Evolutionary conservation across 257 asterid genomes (phyloP), one percentile per base, ranked within the genome.

Genomic region (Fraxinus excelsior): DNA sequence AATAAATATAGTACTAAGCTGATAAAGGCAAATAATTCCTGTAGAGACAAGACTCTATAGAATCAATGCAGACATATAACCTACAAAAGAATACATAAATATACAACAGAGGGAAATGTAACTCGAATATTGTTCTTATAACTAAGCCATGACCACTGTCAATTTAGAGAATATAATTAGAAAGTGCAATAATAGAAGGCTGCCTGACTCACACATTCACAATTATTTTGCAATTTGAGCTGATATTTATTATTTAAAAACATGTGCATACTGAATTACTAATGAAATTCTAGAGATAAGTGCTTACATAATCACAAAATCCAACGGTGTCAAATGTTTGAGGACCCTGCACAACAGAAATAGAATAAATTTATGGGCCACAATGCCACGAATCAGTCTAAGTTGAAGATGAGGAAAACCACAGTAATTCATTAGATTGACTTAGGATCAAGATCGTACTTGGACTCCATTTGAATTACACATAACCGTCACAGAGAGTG

Each of bases 241-340:
- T 66, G 68, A 9, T 40, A 40, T 11, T 62, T 29, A 35, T 29
- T 75, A n/a, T 44, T 32, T 26, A 46, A 64, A 69, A 62, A 62
- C 68, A 62, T 31, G 19, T 32, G 7, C 65, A 37, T 64, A 60
- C 38, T 7, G 12, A 32, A 40, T 76, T 73, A 21, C 68, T 19
- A 34, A 66, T 51, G 66, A 31, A 72, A 78, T 78, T 75, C 42
- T 69, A 64, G 67, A 68, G 72, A 79, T 16, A 81, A 80, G 76
- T 42, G 81, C 97, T 91, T 77, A 95, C 99, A 79, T 91, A 95
- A 84, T 88, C 91, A 87, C 98, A 95, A 25, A 69, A 70, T 64
- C 97, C 98, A 80, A 74, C 79, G 71, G 76, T 83, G 78, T 90
- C 91, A 80, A 95, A 81, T 74, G 80, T 81, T 75, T 70, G 85